A percentile compares a stretch with the other conserved stretches of the same genome.
These are phyloP conservation scores for Solanum habrochaites DNA, from an alignment of 257 asterid genomes.

Conservation along the genomic window DNA sequence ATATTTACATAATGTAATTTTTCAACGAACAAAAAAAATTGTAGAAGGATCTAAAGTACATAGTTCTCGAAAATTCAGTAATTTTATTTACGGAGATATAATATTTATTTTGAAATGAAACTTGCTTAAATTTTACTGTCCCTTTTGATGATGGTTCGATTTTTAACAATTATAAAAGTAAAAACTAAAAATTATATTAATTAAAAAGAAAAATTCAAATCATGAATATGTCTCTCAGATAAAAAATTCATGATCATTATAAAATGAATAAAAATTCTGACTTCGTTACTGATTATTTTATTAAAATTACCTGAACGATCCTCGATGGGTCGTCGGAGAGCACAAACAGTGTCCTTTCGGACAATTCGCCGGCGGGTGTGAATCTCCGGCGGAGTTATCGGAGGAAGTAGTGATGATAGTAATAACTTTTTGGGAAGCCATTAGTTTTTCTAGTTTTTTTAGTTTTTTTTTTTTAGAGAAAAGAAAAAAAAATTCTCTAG, in stretches of 20 bases:
- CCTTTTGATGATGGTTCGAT: neutral
- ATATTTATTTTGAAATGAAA: neutral
- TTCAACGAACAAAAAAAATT: neutral
- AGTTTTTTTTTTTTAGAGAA: neutral
- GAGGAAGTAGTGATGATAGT: neutral
- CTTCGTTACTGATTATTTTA: neutral
- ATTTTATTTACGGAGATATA: neutral
- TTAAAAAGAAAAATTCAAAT: neutral
- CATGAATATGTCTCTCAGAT: neutral
- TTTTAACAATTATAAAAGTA: neutral
- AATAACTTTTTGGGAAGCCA: neutral
- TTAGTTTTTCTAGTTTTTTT: neutral
- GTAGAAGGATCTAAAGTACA: neutral
- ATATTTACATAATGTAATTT: no score
- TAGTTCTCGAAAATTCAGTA: neutral
- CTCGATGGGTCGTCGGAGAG: conserved; percentile 14
- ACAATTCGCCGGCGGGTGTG: neutral
- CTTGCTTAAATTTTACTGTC: neutral
- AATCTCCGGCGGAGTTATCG: neutral
- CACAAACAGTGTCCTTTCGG: conserved; percentile 14
- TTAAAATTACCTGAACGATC: conserved; percentile 1
- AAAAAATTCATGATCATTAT: neutral
- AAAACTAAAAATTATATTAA: neutral
- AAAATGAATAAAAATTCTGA: neutral
- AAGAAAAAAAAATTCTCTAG: neutral